Percentiles rank a stretch among this genome's conserved stretches.
phyloP scores from a whole-genome alignment of 495 filamentous ascomycete genomes.

The Aspergillus baeticus region DNA sequence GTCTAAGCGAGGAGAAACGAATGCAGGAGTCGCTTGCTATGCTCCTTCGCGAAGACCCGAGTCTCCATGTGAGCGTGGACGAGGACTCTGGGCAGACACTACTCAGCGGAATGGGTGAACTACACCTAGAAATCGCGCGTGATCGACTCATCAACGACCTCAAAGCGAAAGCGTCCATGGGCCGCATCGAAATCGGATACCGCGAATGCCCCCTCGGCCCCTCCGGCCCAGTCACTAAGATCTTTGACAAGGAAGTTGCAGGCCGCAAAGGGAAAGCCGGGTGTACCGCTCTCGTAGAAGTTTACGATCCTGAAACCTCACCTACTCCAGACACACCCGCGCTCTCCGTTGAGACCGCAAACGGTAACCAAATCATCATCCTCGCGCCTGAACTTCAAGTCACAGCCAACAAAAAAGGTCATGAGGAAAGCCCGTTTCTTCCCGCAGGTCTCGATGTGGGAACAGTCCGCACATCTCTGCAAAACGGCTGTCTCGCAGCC shows the following conservation, averaged over 20 bases:
- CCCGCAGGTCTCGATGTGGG: slow-evolving; percentile 57
- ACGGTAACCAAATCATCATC: slow-evolving; percentile 63
- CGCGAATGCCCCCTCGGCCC: slow-evolving; percentile 67
- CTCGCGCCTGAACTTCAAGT: slow-evolving; percentile 42
- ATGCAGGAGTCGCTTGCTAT: slow-evolving; percentile 73
- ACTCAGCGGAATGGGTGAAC: slow-evolving; percentile 92
- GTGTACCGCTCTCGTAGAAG: slow-evolving; percentile 66
- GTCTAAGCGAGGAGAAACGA: slow-evolving; percentile 71
- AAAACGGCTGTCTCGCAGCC: slow-evolving; percentile 79
- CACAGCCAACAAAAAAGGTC: slow-evolving; percentile 33
- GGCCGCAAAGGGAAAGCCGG: slow-evolving; percentile 76
- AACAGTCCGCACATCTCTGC: slow-evolving; percentile 61
- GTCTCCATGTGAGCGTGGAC: slow-evolving; percentile 79
- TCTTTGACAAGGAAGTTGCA: slow-evolving; percentile 76
- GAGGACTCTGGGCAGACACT: slow-evolving; percentile 92
- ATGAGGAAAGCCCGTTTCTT: slow-evolving; percentile 44
- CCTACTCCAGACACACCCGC: slow-evolving; percentile 22
- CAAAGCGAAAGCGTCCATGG: slow-evolving; percentile 85
- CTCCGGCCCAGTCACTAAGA: slow-evolving; percentile 52
- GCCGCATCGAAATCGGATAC: slow-evolving; percentile 94
- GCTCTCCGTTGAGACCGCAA: slow-evolving; percentile 29
- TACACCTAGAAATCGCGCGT: slow-evolving; percentile 94
- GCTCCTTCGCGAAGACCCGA: slow-evolving; percentile 89
- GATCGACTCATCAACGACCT: slow-evolving; percentile 86
- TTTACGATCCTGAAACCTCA: slow-evolving; percentile 42